Conservation (phyloP, 768 basidiomycete genomes). For the Rhodotorula sphaerocarpa region DNA sequence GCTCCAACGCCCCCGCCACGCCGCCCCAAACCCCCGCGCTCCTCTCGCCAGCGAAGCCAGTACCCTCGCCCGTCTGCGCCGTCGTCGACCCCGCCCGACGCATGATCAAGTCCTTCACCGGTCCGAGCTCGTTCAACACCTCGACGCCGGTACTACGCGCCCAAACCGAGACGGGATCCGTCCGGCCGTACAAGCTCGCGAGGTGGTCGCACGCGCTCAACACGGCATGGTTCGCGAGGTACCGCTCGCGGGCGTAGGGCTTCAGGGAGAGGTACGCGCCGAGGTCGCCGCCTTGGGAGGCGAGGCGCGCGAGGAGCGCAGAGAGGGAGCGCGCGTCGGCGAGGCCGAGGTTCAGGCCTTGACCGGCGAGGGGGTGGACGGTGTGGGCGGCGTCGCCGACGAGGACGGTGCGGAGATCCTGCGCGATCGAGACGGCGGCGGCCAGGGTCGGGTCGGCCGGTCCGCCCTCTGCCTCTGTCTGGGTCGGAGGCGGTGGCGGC, state of each 20-base stretch:
- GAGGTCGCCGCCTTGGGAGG: slow-evolving; percentile 47
- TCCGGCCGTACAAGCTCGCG: slow-evolving; percentile 62
- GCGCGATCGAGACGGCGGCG: slow-evolving; percentile 40
- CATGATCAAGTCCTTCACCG: slow-evolving; percentile 77
- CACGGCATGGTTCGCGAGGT: slow-evolving; percentile 74
- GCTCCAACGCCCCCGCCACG: slow-evolving; percentile 7
- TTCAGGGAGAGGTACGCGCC: slow-evolving; percentile 60
- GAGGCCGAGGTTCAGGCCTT: slow-evolving; percentile 82
- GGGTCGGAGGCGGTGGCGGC: background rate
- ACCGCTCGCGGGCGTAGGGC: slow-evolving; percentile 71
- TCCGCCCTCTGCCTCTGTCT: too few relatives aligned
- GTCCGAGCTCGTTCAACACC: slow-evolving; percentile 77
- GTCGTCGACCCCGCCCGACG: slow-evolving; percentile 55
- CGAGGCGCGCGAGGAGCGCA: background rate
- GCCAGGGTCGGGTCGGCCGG: background rate
- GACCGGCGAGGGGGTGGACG: slow-evolving; percentile 87
- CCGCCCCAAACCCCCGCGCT: slow-evolving; percentile 4
- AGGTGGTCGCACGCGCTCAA: slow-evolving; percentile 81
- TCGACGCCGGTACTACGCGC: slow-evolving; percentile 79
- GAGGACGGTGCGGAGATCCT: slow-evolving; percentile 64
- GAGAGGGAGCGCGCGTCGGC: background rate
- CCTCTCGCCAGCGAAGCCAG: background rate
- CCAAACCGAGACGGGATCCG: slow-evolving; percentile 54
- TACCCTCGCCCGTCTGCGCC: background rate
- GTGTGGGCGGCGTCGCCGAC: slow-evolving; percentile 96